These are phyloP conservation scores for Termitomyces eurrhizus DNA, from an alignment of 768 basidiomycete genomes.

Conservation along the genomic window DNA sequence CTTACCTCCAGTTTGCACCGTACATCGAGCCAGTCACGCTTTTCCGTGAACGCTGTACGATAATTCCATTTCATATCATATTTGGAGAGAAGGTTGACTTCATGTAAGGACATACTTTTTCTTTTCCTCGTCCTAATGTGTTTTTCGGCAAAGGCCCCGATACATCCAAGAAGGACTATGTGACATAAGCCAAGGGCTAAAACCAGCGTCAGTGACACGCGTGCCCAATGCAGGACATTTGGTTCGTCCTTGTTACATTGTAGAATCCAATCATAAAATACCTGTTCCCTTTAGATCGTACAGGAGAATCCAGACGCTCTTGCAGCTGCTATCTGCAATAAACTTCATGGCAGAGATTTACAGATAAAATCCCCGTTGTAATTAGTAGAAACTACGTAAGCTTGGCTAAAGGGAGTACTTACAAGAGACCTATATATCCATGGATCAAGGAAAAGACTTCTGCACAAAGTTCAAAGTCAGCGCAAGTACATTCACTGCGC, in stretches of 20 bases:
- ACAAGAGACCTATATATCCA: background rate
- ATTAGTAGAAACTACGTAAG: background rate
- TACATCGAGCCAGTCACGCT: constrained; percentile 15
- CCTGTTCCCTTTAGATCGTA: constrained; percentile 18
- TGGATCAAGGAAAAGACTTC: background rate
- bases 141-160: constrained; percentile 15
- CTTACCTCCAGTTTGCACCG: constrained; percentile 16
- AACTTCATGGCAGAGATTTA: constrained; percentile 12
- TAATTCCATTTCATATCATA: constrained; percentile 17
- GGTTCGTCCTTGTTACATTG: constrained; percentile 14
- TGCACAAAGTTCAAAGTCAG: background rate
- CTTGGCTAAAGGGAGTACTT: background rate
- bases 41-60: constrained; percentile 10
- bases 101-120: constrained; percentile 12
- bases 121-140: background rate
- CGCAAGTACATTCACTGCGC: background rate
- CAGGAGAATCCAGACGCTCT: constrained; percentile 26
- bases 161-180: constrained; percentile 24
- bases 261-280: background rate
- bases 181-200: constrained; percentile 19
- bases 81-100: constrained; percentile 18
- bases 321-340: constrained; percentile 21
- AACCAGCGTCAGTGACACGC: constrained; percentile 22
- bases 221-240: constrained; percentile 25
- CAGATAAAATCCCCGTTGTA: constrained; percentile 12